Evolutionary conservation across 805 yeast species (phyloP).

Genomic region (Naumovozyma dairenensis): DNA sequence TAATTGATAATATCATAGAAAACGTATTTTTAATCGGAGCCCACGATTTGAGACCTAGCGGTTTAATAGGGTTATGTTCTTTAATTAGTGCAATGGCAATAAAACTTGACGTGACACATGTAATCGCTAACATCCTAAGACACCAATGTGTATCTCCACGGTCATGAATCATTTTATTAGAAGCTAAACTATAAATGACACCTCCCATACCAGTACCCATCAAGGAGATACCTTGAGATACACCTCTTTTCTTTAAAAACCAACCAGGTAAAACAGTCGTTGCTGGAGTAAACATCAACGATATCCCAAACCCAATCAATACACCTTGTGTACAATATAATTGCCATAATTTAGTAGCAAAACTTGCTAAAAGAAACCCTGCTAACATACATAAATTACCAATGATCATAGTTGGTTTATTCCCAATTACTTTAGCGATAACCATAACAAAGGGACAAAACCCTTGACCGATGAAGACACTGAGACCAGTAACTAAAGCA

Average conservation of each 20-base stretch:
- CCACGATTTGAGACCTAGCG: slow-evolving; percentile 22
- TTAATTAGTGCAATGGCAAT: slow-evolving; percentile 36
- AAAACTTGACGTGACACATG: slow-evolving; percentile 30
- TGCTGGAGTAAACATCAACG: slow-evolving; percentile 50
- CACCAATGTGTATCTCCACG: slow-evolving; percentile 40
- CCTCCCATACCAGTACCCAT: slow-evolving; percentile 49
- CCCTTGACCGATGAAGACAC: slow-evolving; percentile 46
- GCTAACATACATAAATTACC: slow-evolving; percentile 45
- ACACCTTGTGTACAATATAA: slow-evolving; percentile 61
- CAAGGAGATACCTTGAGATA: slow-evolving; percentile 41
- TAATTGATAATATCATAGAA: slow-evolving; percentile 29
- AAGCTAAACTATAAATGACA: slow-evolving; percentile 33
- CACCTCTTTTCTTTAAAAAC: slow-evolving; percentile 54
- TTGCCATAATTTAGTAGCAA: slow-evolving; percentile 52
- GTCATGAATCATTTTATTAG: slow-evolving; percentile 33
- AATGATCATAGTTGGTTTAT: slow-evolving; percentile 36
- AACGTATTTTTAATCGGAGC: slow-evolving; percentile 21
- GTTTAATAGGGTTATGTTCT: slow-evolving; percentile 34
- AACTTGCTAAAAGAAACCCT: slow-evolving; percentile 52
- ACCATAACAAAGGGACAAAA: slow-evolving; percentile 49
- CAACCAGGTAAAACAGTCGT: slow-evolving; percentile 56
- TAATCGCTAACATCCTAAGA: slow-evolving; percentile 35
- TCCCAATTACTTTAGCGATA: slow-evolving; percentile 40
- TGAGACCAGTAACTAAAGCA: slow-evolving; percentile 60
- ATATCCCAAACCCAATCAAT: slow-evolving; percentile 42